A percentile compares a stretch with the other conserved stretches of the same genome.
Evolutionary conservation across 2,329 filamentous ascomycete genomes (phyloP).

Genomic region (Alternaria metachromatica): DNA sequence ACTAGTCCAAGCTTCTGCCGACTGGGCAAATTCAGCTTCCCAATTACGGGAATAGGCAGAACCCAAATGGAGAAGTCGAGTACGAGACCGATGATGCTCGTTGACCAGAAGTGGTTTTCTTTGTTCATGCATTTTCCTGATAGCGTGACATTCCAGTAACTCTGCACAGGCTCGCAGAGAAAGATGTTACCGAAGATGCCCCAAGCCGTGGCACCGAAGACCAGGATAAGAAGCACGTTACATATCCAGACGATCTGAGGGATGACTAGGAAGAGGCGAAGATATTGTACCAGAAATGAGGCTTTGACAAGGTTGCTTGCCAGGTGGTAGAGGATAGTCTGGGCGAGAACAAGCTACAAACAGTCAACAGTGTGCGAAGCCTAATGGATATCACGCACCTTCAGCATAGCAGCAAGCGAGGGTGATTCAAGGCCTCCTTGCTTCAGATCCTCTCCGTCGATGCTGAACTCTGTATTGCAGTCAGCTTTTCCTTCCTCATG

Average conservation of each 20-base stretch:
- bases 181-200: slow-evolving; percentile 39
- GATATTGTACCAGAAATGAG: slow-evolving; percentile 43
- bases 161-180: slow-evolving; percentile 33
- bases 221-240: slow-evolving; percentile 24
- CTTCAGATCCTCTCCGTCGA: slow-evolving; percentile 1
- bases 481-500: background rate
- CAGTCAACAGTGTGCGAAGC: background rate
- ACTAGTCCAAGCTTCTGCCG: slow-evolving; percentile 43
- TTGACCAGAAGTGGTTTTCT: slow-evolving; percentile 33
- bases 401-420: slow-evolving; percentile 19
- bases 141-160: slow-evolving; percentile 31
- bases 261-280: slow-evolving; percentile 31
- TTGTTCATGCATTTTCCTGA: slow-evolving; percentile 33
- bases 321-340: slow-evolving; percentile 41
- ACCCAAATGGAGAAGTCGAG: slow-evolving; percentile 42
- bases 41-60: slow-evolving; percentile 38
- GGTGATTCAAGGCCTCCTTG: background rate
- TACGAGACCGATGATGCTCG: slow-evolving; percentile 35
- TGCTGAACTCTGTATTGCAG: slow-evolving; percentile 10
- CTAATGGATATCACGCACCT: background rate
- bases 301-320: slow-evolving; percentile 42
- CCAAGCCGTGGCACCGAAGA: slow-evolving; percentile 30
- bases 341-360: slow-evolving; percentile 37
- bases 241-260: slow-evolving; percentile 16
- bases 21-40: slow-evolving; percentile 37